Percentiles rank a stretch among this genome's conserved stretches.
Conservation (phyloP, 805 yeast species). For the Debaryomyces castellii region DNA sequence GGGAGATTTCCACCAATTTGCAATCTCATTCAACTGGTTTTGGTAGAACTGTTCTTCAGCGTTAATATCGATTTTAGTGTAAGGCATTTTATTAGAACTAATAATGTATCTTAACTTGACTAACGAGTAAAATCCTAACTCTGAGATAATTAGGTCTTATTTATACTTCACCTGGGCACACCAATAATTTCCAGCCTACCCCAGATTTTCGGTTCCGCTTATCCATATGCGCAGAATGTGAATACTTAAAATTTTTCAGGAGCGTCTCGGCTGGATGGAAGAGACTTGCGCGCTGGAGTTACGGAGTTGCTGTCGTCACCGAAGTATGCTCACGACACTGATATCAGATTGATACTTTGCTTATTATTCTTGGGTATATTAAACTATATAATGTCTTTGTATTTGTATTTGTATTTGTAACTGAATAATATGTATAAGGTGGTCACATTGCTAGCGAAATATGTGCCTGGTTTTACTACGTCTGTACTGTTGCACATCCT, state of each 20-base stretch:
- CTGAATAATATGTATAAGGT: too few relatives aligned
- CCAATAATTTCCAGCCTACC: constrained; percentile 5
- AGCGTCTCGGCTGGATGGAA: constrained; percentile 6
- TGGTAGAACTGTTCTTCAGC: constrained; percentile 66
- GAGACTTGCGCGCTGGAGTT: neutral
- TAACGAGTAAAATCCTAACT: too few relatives aligned
- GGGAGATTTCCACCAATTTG: constrained; percentile 90
- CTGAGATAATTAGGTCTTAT: constrained; percentile 4
- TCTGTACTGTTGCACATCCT: too few relatives aligned
- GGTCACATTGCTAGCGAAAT: too few relatives aligned
- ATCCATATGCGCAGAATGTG: constrained; percentile 5
- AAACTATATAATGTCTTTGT: too few relatives aligned
- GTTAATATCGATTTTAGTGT: constrained; percentile 56
- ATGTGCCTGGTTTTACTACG: too few relatives aligned
- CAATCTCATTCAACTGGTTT: constrained; percentile 68
- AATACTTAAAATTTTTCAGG: neutral
- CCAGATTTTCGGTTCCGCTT: constrained; percentile 11
- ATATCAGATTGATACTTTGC: too few relatives aligned
- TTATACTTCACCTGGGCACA: constrained; percentile 4
- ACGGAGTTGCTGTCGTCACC: neutral
- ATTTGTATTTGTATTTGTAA: too few relatives aligned
- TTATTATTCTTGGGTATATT: too few relatives aligned
- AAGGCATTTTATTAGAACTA: constrained; percentile 40
- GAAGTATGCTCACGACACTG: neutral
- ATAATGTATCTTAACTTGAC: too few relatives aligned